Evolutionary conservation across 805 yeast species (phyloP), one percentile per base, ranked within the genome.

Genomic region (Ascoidea rubescens): DNA sequence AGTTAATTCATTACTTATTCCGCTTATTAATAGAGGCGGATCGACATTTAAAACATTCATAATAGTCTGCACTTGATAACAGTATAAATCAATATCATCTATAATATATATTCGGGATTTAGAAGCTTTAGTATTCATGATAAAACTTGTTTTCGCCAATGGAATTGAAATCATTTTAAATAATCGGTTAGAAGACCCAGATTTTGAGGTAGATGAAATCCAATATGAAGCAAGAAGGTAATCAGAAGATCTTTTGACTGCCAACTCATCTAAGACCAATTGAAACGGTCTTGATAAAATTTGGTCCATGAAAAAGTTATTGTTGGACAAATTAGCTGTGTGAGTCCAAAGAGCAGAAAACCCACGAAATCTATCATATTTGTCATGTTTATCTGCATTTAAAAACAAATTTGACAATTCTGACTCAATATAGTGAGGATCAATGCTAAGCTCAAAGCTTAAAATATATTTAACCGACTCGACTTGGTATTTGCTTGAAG

Each of bases 291-390:
- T 71, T 5, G 74, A 67, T 10, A 88, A 64, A 5, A 84, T 65
- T 2, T 63, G 56, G 50, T 73, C 81, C 0, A 66, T 51, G 69
- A 31, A 5, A 47, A 48, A 10, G 57, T 52, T 31, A 55, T 57
- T 56, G 58, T 66, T 64, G 2, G 63, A 56, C 4, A 67, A 59
- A 44, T 80, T 87, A 47, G 72, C 75, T 0, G 91, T 74, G 58
- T 86, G 91, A 3, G 73, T 71, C 97, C 97, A 91, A 5, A 90
- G 62, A 6, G 78, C 73, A 50, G 79, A 73, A 56, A 87, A 75
- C 0, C 85, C 83, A 16, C 69, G 63, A 0, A 83, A 64, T 54
- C 80, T 70, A 16, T 71, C 65, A 5, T 65, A 61, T 21, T 72
- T 65, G 43, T 61, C 62, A 5, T 65, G 55, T 5, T 53, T 50